phyloP scores from a whole-genome alignment of 1,139 yeast genomes.

The Hyphopichia pseudoburtonii region DNA sequence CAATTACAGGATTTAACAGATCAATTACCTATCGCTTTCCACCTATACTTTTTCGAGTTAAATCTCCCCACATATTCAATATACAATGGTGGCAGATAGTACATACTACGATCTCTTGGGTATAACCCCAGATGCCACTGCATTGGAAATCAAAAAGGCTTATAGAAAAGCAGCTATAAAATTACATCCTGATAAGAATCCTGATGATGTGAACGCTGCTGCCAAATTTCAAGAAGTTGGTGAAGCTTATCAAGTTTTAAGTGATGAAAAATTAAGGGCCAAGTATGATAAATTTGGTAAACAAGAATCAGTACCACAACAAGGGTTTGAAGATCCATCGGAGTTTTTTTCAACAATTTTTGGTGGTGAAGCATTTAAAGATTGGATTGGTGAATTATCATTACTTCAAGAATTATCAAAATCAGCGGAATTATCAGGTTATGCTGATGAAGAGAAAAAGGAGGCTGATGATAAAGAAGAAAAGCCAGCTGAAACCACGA shows the following conservation, averaged over 20 bases:
- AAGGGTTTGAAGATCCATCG: constrained; percentile 86
- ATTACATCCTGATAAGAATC: constrained; percentile 96
- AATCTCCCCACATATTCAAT: too few species aligned
- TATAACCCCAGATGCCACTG: constrained; percentile 68
- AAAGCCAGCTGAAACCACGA: not conserved
- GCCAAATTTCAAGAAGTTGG: constrained; percentile 66
- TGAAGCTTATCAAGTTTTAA: constrained; percentile 81
- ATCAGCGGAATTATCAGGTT: constrained; percentile 52
- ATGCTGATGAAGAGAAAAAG: constrained; percentile 39
- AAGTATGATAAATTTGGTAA: constrained; percentile 85
- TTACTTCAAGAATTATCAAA: constrained; percentile 60
- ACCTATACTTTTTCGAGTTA: too few species aligned
- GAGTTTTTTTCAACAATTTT: constrained; percentile 73
- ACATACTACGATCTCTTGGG: constrained; percentile 81
- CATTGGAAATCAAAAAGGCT: constrained; percentile 86
- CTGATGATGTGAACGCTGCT: constrained; percentile 81
- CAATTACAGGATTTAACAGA: too few species aligned
- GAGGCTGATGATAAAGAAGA: constrained; percentile 11
- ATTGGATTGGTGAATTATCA: constrained; percentile 76
- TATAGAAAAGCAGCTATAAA: constrained; percentile 85
- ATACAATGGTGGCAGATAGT: constrained; percentile 88
- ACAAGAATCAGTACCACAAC: constrained; percentile 76
- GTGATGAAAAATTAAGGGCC: constrained; percentile 70
- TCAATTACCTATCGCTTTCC: too few species aligned
- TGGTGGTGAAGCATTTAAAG: constrained; percentile 85